Percentiles rank a stretch among this genome's conserved stretches.
Conservation (phyloP, 2,329 filamentous ascomycete genomes). For the Penicillium sp. region DNA sequence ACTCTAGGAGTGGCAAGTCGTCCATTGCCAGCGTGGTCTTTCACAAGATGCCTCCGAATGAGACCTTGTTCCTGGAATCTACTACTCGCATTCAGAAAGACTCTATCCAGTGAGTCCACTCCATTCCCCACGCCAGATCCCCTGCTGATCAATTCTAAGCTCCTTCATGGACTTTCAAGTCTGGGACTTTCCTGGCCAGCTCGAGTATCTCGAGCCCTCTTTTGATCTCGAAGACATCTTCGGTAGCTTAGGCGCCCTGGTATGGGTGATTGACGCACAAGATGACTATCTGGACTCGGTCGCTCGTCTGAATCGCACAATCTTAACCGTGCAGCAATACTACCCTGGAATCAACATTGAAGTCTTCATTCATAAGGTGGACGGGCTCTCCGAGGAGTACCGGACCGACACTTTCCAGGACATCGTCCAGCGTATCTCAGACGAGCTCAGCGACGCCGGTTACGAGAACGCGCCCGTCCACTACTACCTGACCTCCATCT, state of each 20-base stretch:
- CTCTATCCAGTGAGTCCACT: constrained; percentile 76
- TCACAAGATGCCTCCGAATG: constrained; percentile 92
- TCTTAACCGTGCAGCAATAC: constrained; percentile 79
- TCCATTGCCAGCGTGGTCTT: constrained; percentile 99
- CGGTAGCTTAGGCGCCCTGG: constrained; percentile 86
- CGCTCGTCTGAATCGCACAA: constrained; percentile 79
- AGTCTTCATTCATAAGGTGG: constrained; percentile 98
- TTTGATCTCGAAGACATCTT: constrained; percentile 95
- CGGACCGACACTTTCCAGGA: constrained; percentile 94
- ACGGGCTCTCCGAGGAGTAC: constrained; percentile 95
- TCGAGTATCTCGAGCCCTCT: constrained; percentile 84
- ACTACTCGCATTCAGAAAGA: constrained; percentile 94
- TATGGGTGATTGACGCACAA: constrained; percentile 98
- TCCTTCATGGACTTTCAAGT: constrained; percentile 99
- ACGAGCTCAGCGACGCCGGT: constrained; percentile 89
- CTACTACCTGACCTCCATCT: constrained; percentile 96
- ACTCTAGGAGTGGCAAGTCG: constrained; percentile 84
- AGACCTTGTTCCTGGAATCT: constrained; percentile 93
- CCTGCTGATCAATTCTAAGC: constrained; percentile 46
- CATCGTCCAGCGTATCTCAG: constrained; percentile 92
- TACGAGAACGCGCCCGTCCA: constrained; percentile 91
- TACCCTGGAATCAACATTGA: constrained; percentile 96
- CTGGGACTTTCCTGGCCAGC: constrained; percentile 94
- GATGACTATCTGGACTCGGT: constrained; percentile 96
- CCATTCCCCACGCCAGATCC: neutral